Evolutionary conservation across 2,329 filamentous ascomycete genomes (phyloP).

Genomic region (Aspergillaceae sp.): DNA sequence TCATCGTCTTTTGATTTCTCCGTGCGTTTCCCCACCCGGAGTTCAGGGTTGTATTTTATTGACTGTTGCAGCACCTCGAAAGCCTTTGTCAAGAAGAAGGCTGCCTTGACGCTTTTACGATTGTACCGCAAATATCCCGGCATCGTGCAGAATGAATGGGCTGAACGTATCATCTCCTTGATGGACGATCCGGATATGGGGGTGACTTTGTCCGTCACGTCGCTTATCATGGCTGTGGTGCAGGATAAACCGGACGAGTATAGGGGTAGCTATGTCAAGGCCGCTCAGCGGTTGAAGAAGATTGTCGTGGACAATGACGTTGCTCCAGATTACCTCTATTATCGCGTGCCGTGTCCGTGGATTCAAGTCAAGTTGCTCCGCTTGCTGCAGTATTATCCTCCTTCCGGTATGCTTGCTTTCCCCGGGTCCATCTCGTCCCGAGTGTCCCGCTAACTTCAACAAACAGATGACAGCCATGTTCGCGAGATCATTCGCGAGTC

Average conservation of each 20-base stretch:
- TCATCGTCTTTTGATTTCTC: slow-evolving; percentile 86
- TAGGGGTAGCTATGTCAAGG: slow-evolving; percentile 88
- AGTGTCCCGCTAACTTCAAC: slow-evolving; percentile 1
- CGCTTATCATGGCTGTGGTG: slow-evolving; percentile 84
- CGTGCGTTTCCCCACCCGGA: slow-evolving; percentile 49
- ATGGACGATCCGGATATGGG: slow-evolving; percentile 96
- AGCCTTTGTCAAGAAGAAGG: slow-evolving; percentile 98
- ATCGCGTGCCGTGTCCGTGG: slow-evolving; percentile 99
- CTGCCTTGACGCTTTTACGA: slow-evolving; percentile 82
- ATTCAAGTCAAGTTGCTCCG: slow-evolving; percentile 90
- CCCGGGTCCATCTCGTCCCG: slow-evolving; percentile 8
- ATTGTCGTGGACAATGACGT: slow-evolving; percentile 87
- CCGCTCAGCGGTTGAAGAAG: slow-evolving; percentile 77
- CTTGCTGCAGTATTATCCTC: slow-evolving; percentile 89
- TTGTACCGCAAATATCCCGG: slow-evolving; percentile 89
- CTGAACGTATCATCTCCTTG: slow-evolving; percentile 93
- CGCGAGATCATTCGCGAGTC: slow-evolving; percentile 87
- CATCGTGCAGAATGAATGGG: slow-evolving; percentile 94
- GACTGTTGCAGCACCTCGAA: slow-evolving; percentile 61
- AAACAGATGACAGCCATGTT: slow-evolving; percentile 77
- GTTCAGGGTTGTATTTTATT: slow-evolving; percentile 22
- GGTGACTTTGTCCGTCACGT: slow-evolving; percentile 90
- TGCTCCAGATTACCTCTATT: slow-evolving; percentile 87
- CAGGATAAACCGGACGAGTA: slow-evolving; percentile 94
- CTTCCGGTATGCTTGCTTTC: slow-evolving; percentile 56